Evolutionary conservation across 2,329 filamentous ascomycete species (phyloP), one percentile per base, ranked within the genome.

Genomic region (Penicillium sp.): DNA sequence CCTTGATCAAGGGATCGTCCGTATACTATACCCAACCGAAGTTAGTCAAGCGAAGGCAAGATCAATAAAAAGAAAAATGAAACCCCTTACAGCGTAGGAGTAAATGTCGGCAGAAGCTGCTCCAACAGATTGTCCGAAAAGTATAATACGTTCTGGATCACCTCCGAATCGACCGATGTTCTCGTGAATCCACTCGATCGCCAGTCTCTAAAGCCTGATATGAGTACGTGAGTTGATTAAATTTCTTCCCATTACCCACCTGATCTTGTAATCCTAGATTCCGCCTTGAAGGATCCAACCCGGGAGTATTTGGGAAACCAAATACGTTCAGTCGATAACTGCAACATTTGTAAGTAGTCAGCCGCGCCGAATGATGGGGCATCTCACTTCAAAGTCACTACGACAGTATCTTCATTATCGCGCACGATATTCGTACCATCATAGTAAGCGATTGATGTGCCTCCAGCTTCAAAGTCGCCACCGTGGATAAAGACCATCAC

Each of bases 171-270:
- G 63, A 61, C 75, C 66, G 50, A 83, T 81, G 58, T 81, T 68
- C 24, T 75, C 58, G 51, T 79, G 75, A 4, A 83, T 73, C 81
- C 82, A 85, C 61, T 82, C 69, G 2, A 85, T 70, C n/a, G 80
- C 79, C 26, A 67, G 48, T 13, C 65, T 58, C 59, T 82, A 42
- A 8, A 16, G 16, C 29, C 11, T 14, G 16, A 31, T 3, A 5
- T 43, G 23, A 52, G 45, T 8, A 48, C 6, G 36, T 36, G 7
- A 11, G 18, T 4, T 5, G 36, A 8, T 8, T 13, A 19, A 13
- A 14, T 10, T 5, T 23, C 13, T 28, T 29, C 14, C 21, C 14
- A 13, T 18, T 24, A 4, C 31, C 13, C 14, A 60, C 60, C 53
- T 63, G 60, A 29, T 64, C 60, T 8, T 63, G 29, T 6, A 64